Percentiles rank a stretch among this genome's conserved stretches.
phyloP scores from a whole-genome alignment of 495 filamentous ascomycete genomes.

The Daldinia grandis region DNA sequence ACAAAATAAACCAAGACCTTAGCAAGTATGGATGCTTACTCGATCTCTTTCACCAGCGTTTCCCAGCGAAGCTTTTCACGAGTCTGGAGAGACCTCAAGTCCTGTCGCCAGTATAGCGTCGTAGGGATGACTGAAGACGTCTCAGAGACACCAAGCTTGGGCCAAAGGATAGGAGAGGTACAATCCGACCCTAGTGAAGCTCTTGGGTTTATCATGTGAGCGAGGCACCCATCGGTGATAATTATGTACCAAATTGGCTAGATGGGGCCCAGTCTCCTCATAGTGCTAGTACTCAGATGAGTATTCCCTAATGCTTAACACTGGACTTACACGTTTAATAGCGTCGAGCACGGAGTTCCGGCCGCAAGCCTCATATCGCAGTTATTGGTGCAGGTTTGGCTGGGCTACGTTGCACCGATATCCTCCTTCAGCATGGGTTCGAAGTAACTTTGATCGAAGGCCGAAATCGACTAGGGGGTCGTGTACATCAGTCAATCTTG shows the following conservation, averaged over 20 bases:
- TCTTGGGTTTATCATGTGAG: conserved; percentile 48
- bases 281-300: conserved; percentile 47
- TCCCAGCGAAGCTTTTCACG: conserved; percentile 52
- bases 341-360: conserved; percentile 47
- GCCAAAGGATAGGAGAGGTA: conserved; percentile 46
- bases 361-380: conserved; percentile 62
- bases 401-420: conserved; percentile 86
- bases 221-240: conserved; percentile 44
- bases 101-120: conserved; percentile 46
- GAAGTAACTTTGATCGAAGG: conserved; percentile 88
- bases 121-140: conserved; percentile 42
- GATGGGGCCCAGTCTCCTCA: conserved; percentile 46
- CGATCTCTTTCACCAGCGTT: conserved; percentile 56
- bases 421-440: conserved; percentile 79
- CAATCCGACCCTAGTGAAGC: conserved; percentile 38
- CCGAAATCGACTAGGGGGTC: conserved; percentile 82
- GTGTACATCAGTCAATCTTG: conserved; percentile 66
- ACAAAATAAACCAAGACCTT: neutral
- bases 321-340: conserved; percentile 46
- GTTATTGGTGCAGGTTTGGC: conserved; percentile 88
- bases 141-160: conserved; percentile 31
- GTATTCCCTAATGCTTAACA: conserved; percentile 36
- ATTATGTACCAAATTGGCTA: conserved; percentile 40
- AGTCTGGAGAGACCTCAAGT: conserved; percentile 59
- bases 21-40: conserved; percentile 59